Evolutionary conservation across 148 eudicot species (phyloP), one percentile per base, ranked within the genome.

Genomic region (Hydrangea macrophylla): DNA sequence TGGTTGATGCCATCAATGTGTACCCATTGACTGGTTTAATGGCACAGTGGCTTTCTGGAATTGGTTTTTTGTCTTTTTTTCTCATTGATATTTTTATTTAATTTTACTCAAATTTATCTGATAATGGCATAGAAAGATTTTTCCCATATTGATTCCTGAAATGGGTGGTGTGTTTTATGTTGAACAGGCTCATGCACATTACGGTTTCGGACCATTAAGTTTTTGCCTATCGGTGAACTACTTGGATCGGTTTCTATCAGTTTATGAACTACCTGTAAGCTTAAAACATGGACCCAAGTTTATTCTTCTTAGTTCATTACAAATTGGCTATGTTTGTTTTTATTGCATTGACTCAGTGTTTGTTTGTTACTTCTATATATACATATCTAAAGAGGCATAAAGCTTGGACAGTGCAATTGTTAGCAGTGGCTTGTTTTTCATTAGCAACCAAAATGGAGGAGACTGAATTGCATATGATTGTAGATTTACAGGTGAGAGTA

Each of bases 371-470:
- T 28, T 45, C 28, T 60, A 18, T 65, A 56, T 58, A 39, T 62
- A 37, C 63, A 23, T 55, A 58, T 62, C 32, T 59, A 93, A 97
- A 76, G 67, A 58, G 88, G 60, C n/a, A n/a, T 26, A 79, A 83
- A 70, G 68, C 84, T 23, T 93, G 98, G 98, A 73, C 84, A 18
- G 78, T 84, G 45, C 95, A 93, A 66, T 78, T 90, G 81, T 77
- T 85, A 30, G 90, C 96, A 60, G 86, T 93, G 48, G 84, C 97
- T 27, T 93, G 98, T 76, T 86, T 93, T 72, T 93, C 96, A 70
- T 67, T 90, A 62, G 98, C 90, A 57, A 83, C 81, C 44, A 93
- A 93, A 83, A 40, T 93, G 65, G 95, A 81, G 70, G 98, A 93
- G 82, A 72, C 79, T 44, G 32, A 63, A 58, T 83, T 85, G 35